These are phyloP conservation scores for Aureobasidium sp. DNA, from an alignment of 2,329 filamentous ascomycete genomes.

Conservation along the genomic window DNA sequence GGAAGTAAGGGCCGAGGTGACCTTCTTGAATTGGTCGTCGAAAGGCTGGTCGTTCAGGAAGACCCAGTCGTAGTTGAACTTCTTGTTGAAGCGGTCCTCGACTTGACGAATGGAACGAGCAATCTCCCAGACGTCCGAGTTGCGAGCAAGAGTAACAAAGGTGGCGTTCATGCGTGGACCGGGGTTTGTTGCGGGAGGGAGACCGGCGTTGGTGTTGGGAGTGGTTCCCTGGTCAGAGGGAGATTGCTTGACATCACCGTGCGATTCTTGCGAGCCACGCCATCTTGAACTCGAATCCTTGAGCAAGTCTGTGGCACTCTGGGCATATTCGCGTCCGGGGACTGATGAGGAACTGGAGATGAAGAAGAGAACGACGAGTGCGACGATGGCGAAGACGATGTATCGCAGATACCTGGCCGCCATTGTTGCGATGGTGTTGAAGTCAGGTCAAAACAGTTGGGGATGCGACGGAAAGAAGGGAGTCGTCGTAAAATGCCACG, in stretches of 20 bases:
- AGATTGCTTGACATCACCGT: constrained; percentile 11
- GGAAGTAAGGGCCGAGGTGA: constrained; percentile 83
- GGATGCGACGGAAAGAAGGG: not conserved
- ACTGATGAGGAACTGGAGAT: constrained; percentile 55
- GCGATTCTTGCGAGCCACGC: constrained; percentile 17
- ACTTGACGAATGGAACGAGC: constrained; percentile 91
- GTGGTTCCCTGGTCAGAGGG: constrained; percentile 18
- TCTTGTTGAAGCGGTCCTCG: constrained; percentile 95
- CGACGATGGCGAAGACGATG: constrained; percentile 71
- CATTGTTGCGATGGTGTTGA: constrained; percentile 39
- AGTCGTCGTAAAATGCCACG: constrained; percentile 3
- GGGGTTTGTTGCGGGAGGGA: constrained; percentile 41
- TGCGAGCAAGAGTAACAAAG: constrained; percentile 91
- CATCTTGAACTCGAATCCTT: constrained; percentile 22
- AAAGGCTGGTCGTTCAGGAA: constrained; percentile 97
- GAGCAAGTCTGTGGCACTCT: constrained; percentile 27
- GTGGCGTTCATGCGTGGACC: constrained; percentile 89
- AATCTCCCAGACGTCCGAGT: constrained; percentile 93
- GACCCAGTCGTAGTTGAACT: constrained; percentile 98
- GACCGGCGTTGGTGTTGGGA: constrained; percentile 27
- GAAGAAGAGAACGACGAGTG: constrained; percentile 71
- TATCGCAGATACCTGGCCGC: constrained; percentile 64
- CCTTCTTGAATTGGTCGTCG: constrained; percentile 84
- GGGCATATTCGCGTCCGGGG: constrained; percentile 23
- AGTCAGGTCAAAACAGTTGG: not conserved